Evolutionary conservation across 768 basidiomycete genomes (phyloP).

Genomic region (Tremella fuciformis): DNA sequence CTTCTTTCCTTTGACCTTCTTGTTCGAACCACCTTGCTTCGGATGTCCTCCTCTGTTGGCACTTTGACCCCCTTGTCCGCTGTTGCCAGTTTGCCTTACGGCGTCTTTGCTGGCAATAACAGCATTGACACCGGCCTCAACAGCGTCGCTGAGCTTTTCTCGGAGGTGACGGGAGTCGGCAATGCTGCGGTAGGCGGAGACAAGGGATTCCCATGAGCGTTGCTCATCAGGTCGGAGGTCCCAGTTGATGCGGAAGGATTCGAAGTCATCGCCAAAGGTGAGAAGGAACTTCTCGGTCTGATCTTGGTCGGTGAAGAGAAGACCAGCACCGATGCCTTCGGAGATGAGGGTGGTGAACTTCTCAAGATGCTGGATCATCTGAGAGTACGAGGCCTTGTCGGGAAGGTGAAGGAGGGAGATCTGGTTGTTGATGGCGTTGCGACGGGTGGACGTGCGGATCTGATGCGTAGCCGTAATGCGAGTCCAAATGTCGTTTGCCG

Average conservation of each 20-base stretch:
- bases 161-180: not conserved
- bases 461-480: not conserved
- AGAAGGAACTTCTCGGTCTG: not conserved
- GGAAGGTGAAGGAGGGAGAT: not conserved
- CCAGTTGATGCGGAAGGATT: not conserved
- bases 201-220: not conserved
- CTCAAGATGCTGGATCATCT: not conserved
- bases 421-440: not conserved
- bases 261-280: not conserved
- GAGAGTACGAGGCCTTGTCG: not conserved
- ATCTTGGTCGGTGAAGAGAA: not conserved
- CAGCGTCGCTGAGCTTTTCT: not conserved
- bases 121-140: not conserved
- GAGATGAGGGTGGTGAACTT: not conserved
- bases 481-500: not conserved
- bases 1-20: not conserved
- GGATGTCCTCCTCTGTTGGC: too few species aligned
- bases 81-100: not conserved
- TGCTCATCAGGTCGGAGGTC: not conserved
- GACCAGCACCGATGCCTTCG: not conserved
- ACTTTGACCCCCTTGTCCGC: not conserved
- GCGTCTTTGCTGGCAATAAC: slow-evolving; percentile 1
- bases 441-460: not conserved
- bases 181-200: not conserved
- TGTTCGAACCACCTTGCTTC: not conserved